These are phyloP conservation scores for Sphaceloma murrayae DNA, from an alignment of 2,329 filamentous ascomycete species.

Conservation along the genomic window DNA sequence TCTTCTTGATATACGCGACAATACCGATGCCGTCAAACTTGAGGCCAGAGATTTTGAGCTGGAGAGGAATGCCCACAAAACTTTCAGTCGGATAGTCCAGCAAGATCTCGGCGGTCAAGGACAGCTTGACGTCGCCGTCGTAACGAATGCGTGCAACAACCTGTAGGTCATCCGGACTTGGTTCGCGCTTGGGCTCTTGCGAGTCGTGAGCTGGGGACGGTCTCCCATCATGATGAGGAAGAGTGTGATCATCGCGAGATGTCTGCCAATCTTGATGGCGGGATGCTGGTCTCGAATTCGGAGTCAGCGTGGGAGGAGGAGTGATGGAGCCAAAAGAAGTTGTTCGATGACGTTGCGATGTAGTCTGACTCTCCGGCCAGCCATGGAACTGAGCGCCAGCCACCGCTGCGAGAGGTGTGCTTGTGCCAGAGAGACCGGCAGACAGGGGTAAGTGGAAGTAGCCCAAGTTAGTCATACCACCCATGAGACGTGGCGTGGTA, in stretches of 20 bases:
- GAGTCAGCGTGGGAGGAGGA: conserved; percentile 38
- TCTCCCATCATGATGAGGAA: conserved; percentile 15
- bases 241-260: neutral
- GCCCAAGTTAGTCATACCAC: conserved; percentile 62
- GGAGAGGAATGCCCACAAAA: conserved; percentile 90
- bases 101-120: conserved; percentile 86
- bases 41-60: conserved; percentile 87
- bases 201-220: conserved; percentile 35
- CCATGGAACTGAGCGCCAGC: conserved; percentile 57
- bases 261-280: conserved; percentile 24
- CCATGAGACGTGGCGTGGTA: conserved; percentile 50
- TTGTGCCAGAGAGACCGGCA: conserved; percentile 60
- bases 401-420: conserved; percentile 70
- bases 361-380: conserved; percentile 28
- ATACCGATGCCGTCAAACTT: conserved; percentile 94
- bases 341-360: conserved; percentile 20
- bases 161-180: conserved; percentile 76
- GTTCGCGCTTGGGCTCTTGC: conserved; percentile 51
- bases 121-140: conserved; percentile 74
- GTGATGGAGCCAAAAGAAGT: conserved; percentile 39
- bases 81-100: conserved; percentile 98
- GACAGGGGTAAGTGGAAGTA: conserved; percentile 75
- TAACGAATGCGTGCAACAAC: conserved; percentile 88
- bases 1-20: conserved; percentile 77
- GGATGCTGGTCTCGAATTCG: conserved; percentile 37